Conservation (phyloP, 495 filamentous ascomycete species). For the Oidiodendron maius region DNA sequence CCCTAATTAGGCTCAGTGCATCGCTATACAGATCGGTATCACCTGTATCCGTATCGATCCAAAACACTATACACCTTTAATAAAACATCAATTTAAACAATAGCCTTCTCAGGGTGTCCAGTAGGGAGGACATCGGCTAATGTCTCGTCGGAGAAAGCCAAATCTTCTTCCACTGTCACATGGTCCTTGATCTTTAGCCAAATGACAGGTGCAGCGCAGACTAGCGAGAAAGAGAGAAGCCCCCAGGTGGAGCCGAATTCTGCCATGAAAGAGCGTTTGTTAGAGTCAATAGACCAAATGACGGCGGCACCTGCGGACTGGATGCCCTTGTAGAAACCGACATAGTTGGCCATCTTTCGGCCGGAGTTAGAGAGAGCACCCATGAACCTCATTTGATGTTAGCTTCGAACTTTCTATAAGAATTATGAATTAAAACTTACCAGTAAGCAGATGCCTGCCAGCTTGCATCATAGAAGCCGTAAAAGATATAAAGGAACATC, state of each 20-base stretch:
- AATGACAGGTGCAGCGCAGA: constrained; percentile 75
- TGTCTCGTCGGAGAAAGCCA: constrained; percentile 80
- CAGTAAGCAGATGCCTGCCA: constrained; percentile 88
- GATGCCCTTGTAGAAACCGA: constrained; percentile 96
- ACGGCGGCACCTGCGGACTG: constrained; percentile 91
- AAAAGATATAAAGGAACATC: constrained; percentile 91
- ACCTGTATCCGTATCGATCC: too few relatives aligned
- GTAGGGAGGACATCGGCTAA: constrained; percentile 51
- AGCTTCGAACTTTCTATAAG: constrained; percentile 26
- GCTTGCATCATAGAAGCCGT: constrained; percentile 82
- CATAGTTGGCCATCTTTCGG: constrained; percentile 86
- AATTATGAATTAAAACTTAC: constrained; percentile 39
- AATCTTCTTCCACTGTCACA: constrained; percentile 65
- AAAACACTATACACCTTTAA: too few relatives aligned
- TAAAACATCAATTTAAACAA: too few relatives aligned
- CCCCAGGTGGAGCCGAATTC: constrained; percentile 31
- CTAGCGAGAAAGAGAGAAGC: constrained; percentile 61
- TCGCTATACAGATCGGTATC: too few relatives aligned
- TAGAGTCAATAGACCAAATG: constrained; percentile 72
- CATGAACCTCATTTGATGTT: constrained; percentile 93
- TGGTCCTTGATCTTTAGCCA: constrained; percentile 72
- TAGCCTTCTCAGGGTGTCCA: constrained; percentile 17
- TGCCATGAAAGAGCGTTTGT: constrained; percentile 56
- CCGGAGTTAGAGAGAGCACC: constrained; percentile 86
- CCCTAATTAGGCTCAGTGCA: too few relatives aligned